A percentile compares a stretch with the other conserved stretches of the same genome.
phyloP scores from a whole-genome alignment of 106 monocot genomes.

The Narthecium ossifragum region DNA sequence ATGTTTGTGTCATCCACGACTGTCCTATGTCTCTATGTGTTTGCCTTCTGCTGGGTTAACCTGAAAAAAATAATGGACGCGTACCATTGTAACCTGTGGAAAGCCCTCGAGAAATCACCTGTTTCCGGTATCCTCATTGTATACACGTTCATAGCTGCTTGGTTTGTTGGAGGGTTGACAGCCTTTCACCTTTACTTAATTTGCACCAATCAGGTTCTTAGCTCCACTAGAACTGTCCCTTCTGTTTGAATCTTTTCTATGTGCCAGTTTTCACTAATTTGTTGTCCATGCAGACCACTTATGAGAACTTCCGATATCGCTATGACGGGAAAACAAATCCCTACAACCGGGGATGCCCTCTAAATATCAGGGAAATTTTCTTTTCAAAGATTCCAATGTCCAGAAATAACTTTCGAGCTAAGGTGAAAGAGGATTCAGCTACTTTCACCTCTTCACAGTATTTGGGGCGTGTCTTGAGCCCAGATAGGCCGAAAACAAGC shows the following conservation, averaged over 20 bases:
- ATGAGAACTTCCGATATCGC: slow-evolving; percentile 70
- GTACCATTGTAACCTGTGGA: slow-evolving; percentile 33
- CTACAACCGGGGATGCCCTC: slow-evolving; percentile 41
- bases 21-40: slow-evolving; percentile 52
- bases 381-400: slow-evolving; percentile 44
- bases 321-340: slow-evolving; percentile 59
- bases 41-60: slow-evolving; percentile 56
- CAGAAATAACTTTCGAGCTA: slow-evolving; percentile 44
- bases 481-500: slow-evolving; percentile 26
- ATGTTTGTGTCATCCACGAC: slow-evolving; percentile 27
- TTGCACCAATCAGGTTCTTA: slow-evolving; percentile 55
- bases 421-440: slow-evolving; percentile 27
- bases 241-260: neutral
- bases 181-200: slow-evolving; percentile 54
- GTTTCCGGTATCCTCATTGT: slow-evolving; percentile 52
- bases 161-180: slow-evolving; percentile 64
- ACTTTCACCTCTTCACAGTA: slow-evolving; percentile 32
- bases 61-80: slow-evolving; percentile 33
- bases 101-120: slow-evolving; percentile 37
- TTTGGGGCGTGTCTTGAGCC: slow-evolving; percentile 9
- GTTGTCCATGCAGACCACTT: slow-evolving; percentile 42
- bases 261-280: neutral
- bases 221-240: neutral
- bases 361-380: slow-evolving; percentile 46
- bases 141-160: slow-evolving; percentile 50